A percentile compares a stretch with the other conserved stretches of the same genome.
phyloP scores from a whole-genome alignment of 805 yeast species.

The Hanseniaspora valbyensis region DNA sequence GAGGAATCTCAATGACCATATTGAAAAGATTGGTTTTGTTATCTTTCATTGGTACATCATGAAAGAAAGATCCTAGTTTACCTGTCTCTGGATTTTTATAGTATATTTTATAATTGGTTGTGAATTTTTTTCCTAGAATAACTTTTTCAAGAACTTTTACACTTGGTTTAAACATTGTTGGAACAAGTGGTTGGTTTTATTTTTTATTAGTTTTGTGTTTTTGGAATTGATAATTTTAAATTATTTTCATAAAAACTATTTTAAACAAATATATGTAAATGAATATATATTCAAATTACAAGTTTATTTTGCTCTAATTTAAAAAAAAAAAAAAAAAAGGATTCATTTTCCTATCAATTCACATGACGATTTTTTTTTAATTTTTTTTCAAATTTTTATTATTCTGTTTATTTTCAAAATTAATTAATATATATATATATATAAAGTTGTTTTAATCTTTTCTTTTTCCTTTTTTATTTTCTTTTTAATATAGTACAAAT shows the following conservation, averaged over 20 bases:
- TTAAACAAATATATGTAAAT: too few species aligned
- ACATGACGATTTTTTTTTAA: too few species aligned
- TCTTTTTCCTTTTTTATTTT: too few species aligned
- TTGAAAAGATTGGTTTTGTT: constrained; percentile 1
- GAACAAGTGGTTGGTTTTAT: too few species aligned
- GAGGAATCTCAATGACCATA: constrained; percentile 92
- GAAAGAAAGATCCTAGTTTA: constrained; percentile 41
- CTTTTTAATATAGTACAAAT: neutral
- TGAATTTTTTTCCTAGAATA: constrained; percentile 22
- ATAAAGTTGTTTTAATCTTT: too few species aligned
- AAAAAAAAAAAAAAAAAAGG: too few species aligned
- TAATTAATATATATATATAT: neutral
- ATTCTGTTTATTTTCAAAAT: neutral
- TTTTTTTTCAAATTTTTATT: too few species aligned
- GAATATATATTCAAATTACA: too few species aligned
- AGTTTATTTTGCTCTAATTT: too few species aligned
- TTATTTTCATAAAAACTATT: too few species aligned
- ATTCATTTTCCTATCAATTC: too few species aligned
- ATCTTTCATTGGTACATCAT: constrained; percentile 40
- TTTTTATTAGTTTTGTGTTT: neutral
- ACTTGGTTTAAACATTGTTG: constrained; percentile 6
- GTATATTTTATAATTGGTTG: constrained; percentile 27
- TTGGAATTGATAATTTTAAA: too few species aligned
- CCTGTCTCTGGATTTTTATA: constrained; percentile 27
- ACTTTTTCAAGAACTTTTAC: constrained; percentile 1